A percentile compares a stretch with the other conserved stretches of the same genome.
These are phyloP conservation scores for Pseudocercospora fuligena DNA, from an alignment of 2,329 filamentous ascomycete species.

Conservation along the genomic window DNA sequence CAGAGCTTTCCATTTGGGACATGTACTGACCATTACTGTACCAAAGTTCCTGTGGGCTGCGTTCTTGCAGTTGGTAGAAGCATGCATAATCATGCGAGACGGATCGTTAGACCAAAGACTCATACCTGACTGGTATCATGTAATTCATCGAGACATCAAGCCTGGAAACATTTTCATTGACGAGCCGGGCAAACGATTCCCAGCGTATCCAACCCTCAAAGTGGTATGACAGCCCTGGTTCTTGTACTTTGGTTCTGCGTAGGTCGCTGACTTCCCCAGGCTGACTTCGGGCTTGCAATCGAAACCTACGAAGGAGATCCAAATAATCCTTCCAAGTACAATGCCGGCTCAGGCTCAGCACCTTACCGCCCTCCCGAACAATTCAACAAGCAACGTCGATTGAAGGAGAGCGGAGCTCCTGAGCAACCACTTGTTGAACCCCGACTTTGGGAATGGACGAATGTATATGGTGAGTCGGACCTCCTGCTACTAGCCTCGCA, in stretches of 20 bases:
- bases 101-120: background rate
- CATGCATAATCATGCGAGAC: conserved; percentile 24
- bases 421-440: background rate
- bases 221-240: background rate
- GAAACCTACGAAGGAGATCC: conserved; percentile 2
- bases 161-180: conserved; percentile 91
- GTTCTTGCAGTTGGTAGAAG: conserved; percentile 23
- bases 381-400: background rate
- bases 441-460: background rate
- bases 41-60: conserved; percentile 22
- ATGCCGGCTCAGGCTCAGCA: background rate
- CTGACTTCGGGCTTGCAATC: conserved; percentile 15
- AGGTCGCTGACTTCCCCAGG: background rate
- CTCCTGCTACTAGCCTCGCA: background rate
- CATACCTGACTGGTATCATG: conserved; percentile 3
- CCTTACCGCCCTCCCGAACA: conserved; percentile 2
- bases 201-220: conserved; percentile 16
- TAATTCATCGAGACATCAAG: conserved; percentile 84
- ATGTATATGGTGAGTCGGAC: background rate
- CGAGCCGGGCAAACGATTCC: background rate
- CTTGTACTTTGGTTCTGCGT: background rate
- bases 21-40: background rate
- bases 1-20: background rate
- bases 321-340: background rate
- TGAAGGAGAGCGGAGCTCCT: background rate